A percentile compares a stretch with the other conserved stretches of the same genome.
These are phyloP conservation scores for Barnettozyma sucrosica DNA, from an alignment of 805 yeast species.

Conservation along the genomic window DNA sequence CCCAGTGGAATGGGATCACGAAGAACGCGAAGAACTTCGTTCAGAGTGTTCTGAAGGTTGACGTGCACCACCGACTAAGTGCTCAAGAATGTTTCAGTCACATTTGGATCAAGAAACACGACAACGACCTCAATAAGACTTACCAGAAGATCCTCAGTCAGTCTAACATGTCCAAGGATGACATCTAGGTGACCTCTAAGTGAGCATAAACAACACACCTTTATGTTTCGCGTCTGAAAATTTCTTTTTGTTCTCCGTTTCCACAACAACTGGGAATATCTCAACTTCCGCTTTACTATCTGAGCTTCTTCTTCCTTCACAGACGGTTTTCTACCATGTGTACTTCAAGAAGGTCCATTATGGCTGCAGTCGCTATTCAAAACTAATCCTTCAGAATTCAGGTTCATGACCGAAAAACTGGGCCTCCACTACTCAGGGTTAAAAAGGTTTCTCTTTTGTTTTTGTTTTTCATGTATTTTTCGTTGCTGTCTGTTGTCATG, in stretches of 20 bases:
- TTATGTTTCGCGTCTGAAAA: not conserved
- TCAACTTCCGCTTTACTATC: not conserved
- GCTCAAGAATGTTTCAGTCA: conserved; percentile 37
- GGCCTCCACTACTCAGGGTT: no score
- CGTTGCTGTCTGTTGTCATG: not conserved
- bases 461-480: not conserved
- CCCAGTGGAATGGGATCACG: conserved; percentile 40
- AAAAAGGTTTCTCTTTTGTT: not conserved
- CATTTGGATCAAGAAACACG: conserved; percentile 43
- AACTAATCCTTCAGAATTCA: no score
- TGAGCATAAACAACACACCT: no score
- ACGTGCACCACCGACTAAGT: conserved; percentile 33
- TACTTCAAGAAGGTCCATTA: no score
- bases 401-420: no score
- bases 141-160: conserved; percentile 28
- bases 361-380: no score
- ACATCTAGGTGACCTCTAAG: no score
- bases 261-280: not conserved
- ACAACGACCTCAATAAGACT: conserved; percentile 29
- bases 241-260: not conserved
- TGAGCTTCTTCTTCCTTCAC: not conserved
- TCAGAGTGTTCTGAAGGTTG: conserved; percentile 32
- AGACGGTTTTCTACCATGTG: no score
- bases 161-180: not conserved
- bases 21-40: conserved; percentile 42